Conservation (phyloP, 768 basidiomycete genomes). For the Trametes gibbosa region DNA sequence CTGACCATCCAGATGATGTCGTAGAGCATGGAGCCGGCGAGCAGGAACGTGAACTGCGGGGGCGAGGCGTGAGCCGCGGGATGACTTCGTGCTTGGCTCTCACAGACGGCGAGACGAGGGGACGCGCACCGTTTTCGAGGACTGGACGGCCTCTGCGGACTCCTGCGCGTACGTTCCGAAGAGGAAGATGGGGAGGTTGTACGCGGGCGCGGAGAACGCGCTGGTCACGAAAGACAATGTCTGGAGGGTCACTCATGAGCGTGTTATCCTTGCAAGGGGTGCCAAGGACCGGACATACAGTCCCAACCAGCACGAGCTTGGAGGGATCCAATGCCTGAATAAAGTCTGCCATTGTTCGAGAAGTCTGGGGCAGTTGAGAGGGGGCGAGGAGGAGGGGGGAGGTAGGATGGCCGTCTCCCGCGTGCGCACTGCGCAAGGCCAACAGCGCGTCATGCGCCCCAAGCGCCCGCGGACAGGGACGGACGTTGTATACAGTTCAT, state of each 20-base stretch:
- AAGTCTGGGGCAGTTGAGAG: not conserved
- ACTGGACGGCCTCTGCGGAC: slow-evolving; percentile 57
- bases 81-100: not conserved
- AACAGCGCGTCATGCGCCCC: not conserved
- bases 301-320: slow-evolving; percentile 61
- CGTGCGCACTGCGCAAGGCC: not conserved
- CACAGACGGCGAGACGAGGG: not conserved
- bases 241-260: slow-evolving; percentile 45
- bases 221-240: slow-evolving; percentile 56
- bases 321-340: slow-evolving; percentile 68
- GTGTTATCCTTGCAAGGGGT: too few species aligned
- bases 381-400: not conserved
- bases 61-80: not conserved
- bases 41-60: slow-evolving; percentile 59
- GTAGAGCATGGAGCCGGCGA: slow-evolving; percentile 59
- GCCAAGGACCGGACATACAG: slow-evolving; percentile 47
- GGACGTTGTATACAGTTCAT: not conserved
- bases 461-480: not conserved
- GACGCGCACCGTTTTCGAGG: slow-evolving; percentile 57
- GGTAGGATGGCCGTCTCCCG: not conserved
- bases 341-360: slow-evolving; percentile 53
- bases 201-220: slow-evolving; percentile 58
- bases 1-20: slow-evolving; percentile 70
- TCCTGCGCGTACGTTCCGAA: slow-evolving; percentile 78
- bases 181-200: slow-evolving; percentile 82